Evolutionary conservation across 148 eudicot genomes (phyloP).

Genomic region (Tetragonia tetragonoides): DNA sequence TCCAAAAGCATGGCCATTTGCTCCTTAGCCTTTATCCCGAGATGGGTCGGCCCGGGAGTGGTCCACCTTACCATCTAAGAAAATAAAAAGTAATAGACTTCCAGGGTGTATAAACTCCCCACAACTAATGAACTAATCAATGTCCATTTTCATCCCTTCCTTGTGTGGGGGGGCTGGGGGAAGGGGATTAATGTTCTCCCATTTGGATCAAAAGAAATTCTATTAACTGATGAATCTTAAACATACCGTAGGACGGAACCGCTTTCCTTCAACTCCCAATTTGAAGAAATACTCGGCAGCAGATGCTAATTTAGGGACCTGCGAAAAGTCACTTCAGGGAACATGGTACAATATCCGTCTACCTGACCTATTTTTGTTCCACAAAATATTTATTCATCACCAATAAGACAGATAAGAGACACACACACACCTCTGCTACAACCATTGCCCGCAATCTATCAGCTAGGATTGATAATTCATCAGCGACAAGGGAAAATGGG

Average conservation of each 20-base stretch:
- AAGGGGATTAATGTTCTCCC: too few relatives aligned
- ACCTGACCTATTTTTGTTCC: background rate
- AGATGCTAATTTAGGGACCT: conserved; percentile 93
- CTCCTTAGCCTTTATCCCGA: too few relatives aligned
- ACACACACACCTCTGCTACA: conserved; percentile 62
- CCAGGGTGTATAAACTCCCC: background rate
- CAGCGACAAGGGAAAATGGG: conserved; percentile 87
- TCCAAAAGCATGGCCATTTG: too few relatives aligned
- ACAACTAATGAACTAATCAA: too few relatives aligned
- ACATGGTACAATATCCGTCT: conserved; percentile 8
- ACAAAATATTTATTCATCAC: conserved; percentile 7
- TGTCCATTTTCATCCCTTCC: too few relatives aligned
- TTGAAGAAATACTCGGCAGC: conserved; percentile 96
- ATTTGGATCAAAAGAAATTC: too few relatives aligned
- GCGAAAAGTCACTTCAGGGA: conserved; percentile 26
- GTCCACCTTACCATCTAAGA: too few relatives aligned
- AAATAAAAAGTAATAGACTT: background rate
- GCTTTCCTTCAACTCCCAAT: conserved; percentile 91
- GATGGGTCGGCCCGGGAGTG: too few relatives aligned
- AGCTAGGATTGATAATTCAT: conserved; percentile 66
- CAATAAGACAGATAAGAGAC: conserved; percentile 2
- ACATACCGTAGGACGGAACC: conserved; percentile 88
- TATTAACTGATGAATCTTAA: background rate
- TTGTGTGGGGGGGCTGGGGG: too few relatives aligned
- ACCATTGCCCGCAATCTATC: conserved; percentile 84